A percentile compares a stretch with the other conserved stretches of the same genome.
These are phyloP conservation scores for Xylariaceae sp. DNA, from an alignment of 2,329 filamentous ascomycete species.

Conservation along the genomic window DNA sequence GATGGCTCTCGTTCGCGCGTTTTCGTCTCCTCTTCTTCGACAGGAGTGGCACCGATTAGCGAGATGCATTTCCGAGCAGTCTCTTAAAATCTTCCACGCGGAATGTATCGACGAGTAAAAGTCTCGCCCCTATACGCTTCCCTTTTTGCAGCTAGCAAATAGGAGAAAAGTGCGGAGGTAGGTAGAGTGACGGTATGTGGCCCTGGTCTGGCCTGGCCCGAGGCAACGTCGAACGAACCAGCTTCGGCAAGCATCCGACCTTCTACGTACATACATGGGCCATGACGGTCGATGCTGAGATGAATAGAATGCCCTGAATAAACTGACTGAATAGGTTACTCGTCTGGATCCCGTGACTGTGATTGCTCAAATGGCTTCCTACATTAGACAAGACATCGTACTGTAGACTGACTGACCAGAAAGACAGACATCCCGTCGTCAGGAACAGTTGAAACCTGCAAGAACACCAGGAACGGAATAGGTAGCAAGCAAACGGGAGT, in stretches of 20 bases:
- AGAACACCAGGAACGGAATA: conserved; percentile 3
- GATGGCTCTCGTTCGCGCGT: conserved; percentile 5
- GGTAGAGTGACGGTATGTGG: neutral
- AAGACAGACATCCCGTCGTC: neutral
- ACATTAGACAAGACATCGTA: conserved; percentile 1
- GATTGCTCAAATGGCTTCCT: conserved; percentile 1
- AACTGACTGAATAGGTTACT: neutral
- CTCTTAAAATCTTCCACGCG: neutral
- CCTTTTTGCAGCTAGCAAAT: neutral
- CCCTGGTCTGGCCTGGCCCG: neutral
- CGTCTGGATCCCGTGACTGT: neutral
- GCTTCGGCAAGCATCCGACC: neutral
- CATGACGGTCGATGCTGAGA: neutral
- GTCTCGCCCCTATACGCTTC: neutral
- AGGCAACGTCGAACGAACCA: neutral
- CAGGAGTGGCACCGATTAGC: conserved; percentile 18
- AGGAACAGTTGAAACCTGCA: neutral
- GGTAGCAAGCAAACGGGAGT: conserved; percentile 20
- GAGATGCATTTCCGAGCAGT: conserved; percentile 15
- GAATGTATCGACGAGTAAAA: neutral
- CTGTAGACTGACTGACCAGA: no score
- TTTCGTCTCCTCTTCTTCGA: neutral
- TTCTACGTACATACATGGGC: neutral
- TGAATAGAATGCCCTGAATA: neutral
- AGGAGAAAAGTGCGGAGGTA: neutral